Base-by-base conservation (phyloP, 768 basidiomycete species). In the Infundibulicybe gibba region DNA sequence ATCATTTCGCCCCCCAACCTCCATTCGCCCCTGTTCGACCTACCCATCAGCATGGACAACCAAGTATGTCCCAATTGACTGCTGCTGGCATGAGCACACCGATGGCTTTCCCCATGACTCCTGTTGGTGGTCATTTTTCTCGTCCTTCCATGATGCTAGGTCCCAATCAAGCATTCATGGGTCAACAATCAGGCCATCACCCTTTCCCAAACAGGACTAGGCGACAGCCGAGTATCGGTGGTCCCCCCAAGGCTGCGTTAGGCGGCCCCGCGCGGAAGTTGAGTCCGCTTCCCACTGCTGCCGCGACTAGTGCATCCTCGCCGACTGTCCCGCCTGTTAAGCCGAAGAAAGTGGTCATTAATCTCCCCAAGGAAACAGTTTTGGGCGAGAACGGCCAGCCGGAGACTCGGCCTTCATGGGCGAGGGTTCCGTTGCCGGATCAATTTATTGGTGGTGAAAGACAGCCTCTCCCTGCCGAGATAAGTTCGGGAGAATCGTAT, bases 171-270 rank as follows among this genome's bases (percentile, higher is more conserved):
- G 72, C 63, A 19, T 70, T 62, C 37, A 64, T 59, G 21, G 59
- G 57, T 1, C 65, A 54, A 13, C 51, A 59, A 2, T 46, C 62
- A 34, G 54, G 58, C 13, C 74, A 74, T 46, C 25, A 25, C 8
- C 81, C 77, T 2, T 83, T 80, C 54, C 75, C 77, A 6, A 78
- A 76, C 21, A 69, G 85, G 46, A 85, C 74, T 58, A 74, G 85
- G 61, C 75, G 87, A 37, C 79, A 87, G 47, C 76, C 85, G 38
- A 88, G 84, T 60, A 79, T 87, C 35, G 90, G 90, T 11, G 90
- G 90, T 6, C 90, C 90, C n/a, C 90, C 90, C 8, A 93, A 92
- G 62, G 90, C 90, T 1, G 76, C 81, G 0, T 67, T 93, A 2
- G 90, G 90, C 14, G 90, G 90, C 0, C 89, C 86, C 11, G 78